Evolutionary conservation across 257 asterid genomes (phyloP).

Genomic region (Catharanthus roseus): DNA sequence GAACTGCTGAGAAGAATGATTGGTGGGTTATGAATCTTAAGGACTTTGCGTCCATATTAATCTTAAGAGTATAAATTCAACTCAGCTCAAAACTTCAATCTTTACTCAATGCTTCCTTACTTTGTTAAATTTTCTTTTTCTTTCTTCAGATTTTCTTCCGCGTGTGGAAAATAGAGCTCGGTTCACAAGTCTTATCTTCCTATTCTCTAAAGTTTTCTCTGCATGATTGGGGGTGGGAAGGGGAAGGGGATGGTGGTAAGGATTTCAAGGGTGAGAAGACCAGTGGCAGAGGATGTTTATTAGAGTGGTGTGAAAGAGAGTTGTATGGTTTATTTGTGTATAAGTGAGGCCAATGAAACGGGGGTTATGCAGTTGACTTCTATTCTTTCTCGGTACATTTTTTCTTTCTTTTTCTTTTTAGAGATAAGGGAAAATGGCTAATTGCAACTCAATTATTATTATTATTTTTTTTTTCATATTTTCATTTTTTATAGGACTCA

Average conservation of each 20-base stretch:
- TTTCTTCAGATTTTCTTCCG: background rate
- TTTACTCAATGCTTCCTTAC: conserved; percentile 1
- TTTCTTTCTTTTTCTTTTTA: too few relatives aligned
- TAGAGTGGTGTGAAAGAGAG: background rate
- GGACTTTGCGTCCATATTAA: conserved; percentile 69
- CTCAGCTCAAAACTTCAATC: conserved; percentile 16
- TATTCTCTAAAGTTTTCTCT: background rate
- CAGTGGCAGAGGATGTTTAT: background rate
- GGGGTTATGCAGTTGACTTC: background rate
- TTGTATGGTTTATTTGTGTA: background rate
- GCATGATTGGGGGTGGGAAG: background rate
- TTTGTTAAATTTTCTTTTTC: background rate
- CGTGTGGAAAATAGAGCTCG: conserved; percentile 2
- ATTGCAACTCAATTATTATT: too few relatives aligned
- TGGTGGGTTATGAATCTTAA: conserved; percentile 80
- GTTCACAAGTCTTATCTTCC: background rate
- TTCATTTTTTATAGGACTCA: too few relatives aligned
- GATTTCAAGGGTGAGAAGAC: conserved; percentile 7
- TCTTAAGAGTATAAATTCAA: conserved; percentile 7
- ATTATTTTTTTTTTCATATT: too few relatives aligned
- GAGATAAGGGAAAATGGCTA: too few relatives aligned
- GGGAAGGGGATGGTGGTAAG: background rate
- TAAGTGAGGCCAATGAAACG: background rate
- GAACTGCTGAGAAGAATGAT: conserved; percentile 68
- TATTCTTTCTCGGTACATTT: background rate